These are phyloP conservation scores for Chalciporus sp. DNA, from an alignment of 1,284 basidiomycete species.

Conservation along the genomic window DNA sequence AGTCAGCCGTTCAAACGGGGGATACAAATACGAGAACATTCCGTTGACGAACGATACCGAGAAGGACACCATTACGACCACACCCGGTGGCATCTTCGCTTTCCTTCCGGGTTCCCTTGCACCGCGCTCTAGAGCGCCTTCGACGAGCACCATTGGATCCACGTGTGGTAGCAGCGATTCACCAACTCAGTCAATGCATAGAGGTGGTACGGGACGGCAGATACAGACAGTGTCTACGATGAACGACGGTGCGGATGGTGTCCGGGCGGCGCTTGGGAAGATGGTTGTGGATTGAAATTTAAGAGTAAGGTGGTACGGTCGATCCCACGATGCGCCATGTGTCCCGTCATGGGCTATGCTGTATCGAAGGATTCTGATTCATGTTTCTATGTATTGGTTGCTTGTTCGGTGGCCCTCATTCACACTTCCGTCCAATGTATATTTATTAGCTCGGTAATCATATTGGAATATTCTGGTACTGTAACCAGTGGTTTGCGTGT, in stretches of 20 bases:
- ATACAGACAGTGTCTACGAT: background rate
- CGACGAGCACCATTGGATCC: slow-evolving; percentile 25
- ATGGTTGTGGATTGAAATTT: slow-evolving; percentile 23
- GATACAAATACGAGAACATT: background rate
- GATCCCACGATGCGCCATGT: background rate
- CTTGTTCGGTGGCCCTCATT: background rate
- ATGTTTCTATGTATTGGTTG: background rate
- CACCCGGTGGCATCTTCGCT: background rate
- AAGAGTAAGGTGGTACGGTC: background rate
- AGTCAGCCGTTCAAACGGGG: background rate
- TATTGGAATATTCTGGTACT: no score
- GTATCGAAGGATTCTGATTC: background rate
- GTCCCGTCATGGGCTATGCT: background rate
- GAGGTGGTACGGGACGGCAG: background rate
- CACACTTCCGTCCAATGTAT: background rate
- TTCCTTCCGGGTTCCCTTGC: slow-evolving; percentile 9
- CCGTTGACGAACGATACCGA: background rate
- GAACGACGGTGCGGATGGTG: slow-evolving; percentile 10
- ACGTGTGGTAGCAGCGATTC: background rate
- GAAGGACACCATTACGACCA: background rate
- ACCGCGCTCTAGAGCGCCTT: slow-evolving; percentile 19
- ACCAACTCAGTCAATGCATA: background rate
- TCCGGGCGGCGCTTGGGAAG: slow-evolving; percentile 27
- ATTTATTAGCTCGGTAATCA: background rate
- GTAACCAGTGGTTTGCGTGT: no score